A percentile compares a stretch with the other conserved stretches of the same genome.
phyloP scores from a whole-genome alignment of 768 basidiomycete genomes.

The Aureoboletus auriporus region DNA sequence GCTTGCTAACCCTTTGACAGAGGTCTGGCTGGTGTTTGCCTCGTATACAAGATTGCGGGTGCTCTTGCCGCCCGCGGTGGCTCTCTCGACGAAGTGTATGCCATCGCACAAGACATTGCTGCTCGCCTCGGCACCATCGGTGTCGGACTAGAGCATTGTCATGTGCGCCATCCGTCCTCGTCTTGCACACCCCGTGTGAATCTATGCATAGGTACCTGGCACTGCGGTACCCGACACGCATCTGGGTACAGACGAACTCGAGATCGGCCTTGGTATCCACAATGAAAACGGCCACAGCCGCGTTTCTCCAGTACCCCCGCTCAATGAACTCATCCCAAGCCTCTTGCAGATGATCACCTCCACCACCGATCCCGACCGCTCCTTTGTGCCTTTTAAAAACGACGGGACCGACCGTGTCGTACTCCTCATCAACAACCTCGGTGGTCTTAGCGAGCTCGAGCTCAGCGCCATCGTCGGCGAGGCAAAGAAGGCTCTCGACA shows the following conservation, averaged over 20 bases:
- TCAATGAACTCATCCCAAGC: slow-evolving; percentile 63
- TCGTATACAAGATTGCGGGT: slow-evolving; percentile 90
- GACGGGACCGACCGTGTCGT: slow-evolving; percentile 66
- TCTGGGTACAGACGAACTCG: slow-evolving; percentile 62
- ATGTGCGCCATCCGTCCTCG: slow-evolving; percentile 41
- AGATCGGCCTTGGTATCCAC: slow-evolving; percentile 90
- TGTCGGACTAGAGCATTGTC: slow-evolving; percentile 85
- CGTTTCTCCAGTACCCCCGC: slow-evolving; percentile 66
- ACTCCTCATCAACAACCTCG: slow-evolving; percentile 83
- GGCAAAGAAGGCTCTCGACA: slow-evolving; percentile 50
- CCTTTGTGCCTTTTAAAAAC: slow-evolving; percentile 67
- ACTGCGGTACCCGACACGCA: slow-evolving; percentile 56
- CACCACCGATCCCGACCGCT: slow-evolving; percentile 72
- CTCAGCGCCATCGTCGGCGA: slow-evolving; percentile 66
- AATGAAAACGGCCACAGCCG: slow-evolving; percentile 79
- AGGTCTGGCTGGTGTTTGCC: slow-evolving; percentile 75
- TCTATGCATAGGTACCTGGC: slow-evolving; percentile 63
- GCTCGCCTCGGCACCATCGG: slow-evolving; percentile 77
- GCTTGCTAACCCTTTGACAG: slow-evolving; percentile 33
- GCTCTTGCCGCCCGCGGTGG: slow-evolving; percentile 70
- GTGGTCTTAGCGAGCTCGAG: slow-evolving; percentile 82
- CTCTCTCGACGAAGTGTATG: slow-evolving; percentile 63
- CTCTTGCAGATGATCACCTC: slow-evolving; percentile 68
- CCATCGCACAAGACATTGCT: slow-evolving; percentile 61
- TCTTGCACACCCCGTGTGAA: background rate